Conservation (phyloP, 2,329 filamentous ascomycete genomes). For the Cryphonectria parasitica region DNA sequence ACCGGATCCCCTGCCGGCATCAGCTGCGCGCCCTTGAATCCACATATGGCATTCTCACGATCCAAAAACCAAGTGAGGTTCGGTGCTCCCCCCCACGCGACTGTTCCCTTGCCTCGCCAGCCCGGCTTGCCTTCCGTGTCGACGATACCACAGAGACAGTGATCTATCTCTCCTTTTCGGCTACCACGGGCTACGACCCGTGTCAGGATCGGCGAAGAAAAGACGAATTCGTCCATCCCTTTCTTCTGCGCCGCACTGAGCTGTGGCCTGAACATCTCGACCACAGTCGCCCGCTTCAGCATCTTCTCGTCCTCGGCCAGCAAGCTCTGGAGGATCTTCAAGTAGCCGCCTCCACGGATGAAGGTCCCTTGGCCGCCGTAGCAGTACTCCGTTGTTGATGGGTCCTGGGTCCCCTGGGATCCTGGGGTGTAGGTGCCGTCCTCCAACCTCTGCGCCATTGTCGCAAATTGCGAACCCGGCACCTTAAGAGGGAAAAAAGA, state of each 20-base stretch:
- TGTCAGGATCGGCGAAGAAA: conserved; percentile 39
- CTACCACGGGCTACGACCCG: conserved; percentile 32
- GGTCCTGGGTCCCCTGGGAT: conserved; percentile 40
- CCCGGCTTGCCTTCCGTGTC: conserved; percentile 46
- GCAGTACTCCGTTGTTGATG: conserved; percentile 40
- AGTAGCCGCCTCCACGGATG: conserved; percentile 43
- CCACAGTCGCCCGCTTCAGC: conserved; percentile 46
- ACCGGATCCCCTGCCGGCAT: conserved; percentile 22
- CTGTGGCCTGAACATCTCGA: conserved; percentile 53
- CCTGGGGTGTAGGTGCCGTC: conserved; percentile 41
- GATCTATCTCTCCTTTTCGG: conserved; percentile 37
- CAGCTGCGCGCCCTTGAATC: conserved; percentile 34
- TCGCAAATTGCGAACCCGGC: conserved; percentile 41
- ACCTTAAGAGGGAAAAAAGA: conserved; percentile 43
- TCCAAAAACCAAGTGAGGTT: conserved; percentile 55
- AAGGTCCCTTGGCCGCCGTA: conserved; percentile 52
- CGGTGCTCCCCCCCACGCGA: conserved; percentile 52
- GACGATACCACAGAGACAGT: conserved; percentile 48
- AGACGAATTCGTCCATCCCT: conserved; percentile 36
- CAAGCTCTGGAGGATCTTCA: conserved; percentile 50
- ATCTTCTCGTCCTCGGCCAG: conserved; percentile 53
- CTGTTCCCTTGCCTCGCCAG: conserved; percentile 48
- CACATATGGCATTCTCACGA: conserved; percentile 50
- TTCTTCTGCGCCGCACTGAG: conserved; percentile 39
- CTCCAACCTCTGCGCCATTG: conserved; percentile 44